Evolutionary conservation across 176 grass and related monocot genomes (phyloP).

Genomic region (Hsuehochloa calcarea): DNA sequence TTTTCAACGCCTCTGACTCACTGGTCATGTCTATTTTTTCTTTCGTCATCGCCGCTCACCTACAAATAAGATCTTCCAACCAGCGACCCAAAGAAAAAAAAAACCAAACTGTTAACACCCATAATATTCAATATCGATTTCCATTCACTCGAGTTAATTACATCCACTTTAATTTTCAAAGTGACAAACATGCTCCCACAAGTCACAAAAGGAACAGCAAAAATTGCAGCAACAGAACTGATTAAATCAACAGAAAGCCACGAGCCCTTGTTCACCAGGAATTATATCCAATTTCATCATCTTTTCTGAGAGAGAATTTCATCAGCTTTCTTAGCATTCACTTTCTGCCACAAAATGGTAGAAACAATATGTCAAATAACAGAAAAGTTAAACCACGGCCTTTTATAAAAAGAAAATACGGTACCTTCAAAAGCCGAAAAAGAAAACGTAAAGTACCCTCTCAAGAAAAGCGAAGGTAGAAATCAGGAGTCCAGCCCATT

Average conservation of each 20-base stretch:
- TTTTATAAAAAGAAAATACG: background rate
- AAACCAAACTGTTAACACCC: too few species aligned
- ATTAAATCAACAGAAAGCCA: too few species aligned
- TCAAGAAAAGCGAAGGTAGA: background rate
- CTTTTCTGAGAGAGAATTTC: background rate
- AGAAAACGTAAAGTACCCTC: background rate
- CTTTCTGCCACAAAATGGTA: background rate
- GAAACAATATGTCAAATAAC: background rate
- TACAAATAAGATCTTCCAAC: too few species aligned
- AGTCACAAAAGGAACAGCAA: background rate
- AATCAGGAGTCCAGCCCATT: background rate
- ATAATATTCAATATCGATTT: background rate
- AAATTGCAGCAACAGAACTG: too few species aligned
- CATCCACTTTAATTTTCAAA: background rate
- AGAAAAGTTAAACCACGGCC: background rate
- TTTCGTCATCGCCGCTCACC: too few species aligned
- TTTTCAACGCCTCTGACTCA: too few species aligned
- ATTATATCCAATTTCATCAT: background rate
- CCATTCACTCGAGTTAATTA: background rate
- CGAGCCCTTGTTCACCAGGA: background rate
- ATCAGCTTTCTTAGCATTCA: background rate
- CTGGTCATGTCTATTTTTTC: too few species aligned
- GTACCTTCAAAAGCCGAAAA: background rate
- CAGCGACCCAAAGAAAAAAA: too few species aligned
- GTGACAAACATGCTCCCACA: background rate